These are phyloP conservation scores for Citrus maxima DNA, from an alignment of 345 rosid genomes.

Conservation along the genomic window DNA sequence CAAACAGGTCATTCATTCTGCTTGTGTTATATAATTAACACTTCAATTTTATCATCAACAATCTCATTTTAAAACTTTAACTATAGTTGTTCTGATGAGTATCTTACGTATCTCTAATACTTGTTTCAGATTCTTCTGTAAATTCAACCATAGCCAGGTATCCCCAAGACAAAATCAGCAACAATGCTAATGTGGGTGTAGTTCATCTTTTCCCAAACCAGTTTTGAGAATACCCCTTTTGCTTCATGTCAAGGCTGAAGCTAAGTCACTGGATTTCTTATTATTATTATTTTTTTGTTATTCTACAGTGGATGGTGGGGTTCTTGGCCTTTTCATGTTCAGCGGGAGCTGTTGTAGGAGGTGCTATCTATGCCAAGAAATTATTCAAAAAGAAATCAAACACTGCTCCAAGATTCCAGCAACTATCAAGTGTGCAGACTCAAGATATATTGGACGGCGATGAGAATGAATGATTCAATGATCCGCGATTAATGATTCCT, in stretches of 20 bases:
- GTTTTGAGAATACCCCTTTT: neutral
- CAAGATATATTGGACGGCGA: slow-evolving; percentile 17
- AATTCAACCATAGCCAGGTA: slow-evolving; percentile 7
- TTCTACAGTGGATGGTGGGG: slow-evolving; percentile 20
- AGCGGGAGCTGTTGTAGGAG: slow-evolving; percentile 27
- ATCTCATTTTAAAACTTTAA: too few relatives aligned
- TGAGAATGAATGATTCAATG: neutral
- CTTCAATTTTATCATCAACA: neutral
- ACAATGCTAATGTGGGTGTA: slow-evolving; percentile 17
- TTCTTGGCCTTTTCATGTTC: slow-evolving; percentile 21
- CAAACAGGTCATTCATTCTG: slow-evolving; percentile 8
- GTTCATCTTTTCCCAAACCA: neutral
- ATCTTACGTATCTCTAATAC: neutral
- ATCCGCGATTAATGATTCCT: neutral
- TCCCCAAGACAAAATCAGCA: neutral
- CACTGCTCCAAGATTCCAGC: slow-evolving; percentile 23
- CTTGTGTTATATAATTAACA: neutral
- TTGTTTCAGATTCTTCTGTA: slow-evolving; percentile 13
- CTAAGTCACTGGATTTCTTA: too few relatives aligned
- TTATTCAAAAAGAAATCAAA: slow-evolving; percentile 9
- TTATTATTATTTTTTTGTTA: neutral
- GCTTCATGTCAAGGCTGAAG: neutral
- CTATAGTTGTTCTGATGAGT: neutral
- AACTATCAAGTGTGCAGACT: slow-evolving; percentile 23
- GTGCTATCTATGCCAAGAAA: slow-evolving; percentile 21